phyloP scores from a whole-genome alignment of 2,329 filamentous ascomycete species.

The Paecilomyces sp. region DNA sequence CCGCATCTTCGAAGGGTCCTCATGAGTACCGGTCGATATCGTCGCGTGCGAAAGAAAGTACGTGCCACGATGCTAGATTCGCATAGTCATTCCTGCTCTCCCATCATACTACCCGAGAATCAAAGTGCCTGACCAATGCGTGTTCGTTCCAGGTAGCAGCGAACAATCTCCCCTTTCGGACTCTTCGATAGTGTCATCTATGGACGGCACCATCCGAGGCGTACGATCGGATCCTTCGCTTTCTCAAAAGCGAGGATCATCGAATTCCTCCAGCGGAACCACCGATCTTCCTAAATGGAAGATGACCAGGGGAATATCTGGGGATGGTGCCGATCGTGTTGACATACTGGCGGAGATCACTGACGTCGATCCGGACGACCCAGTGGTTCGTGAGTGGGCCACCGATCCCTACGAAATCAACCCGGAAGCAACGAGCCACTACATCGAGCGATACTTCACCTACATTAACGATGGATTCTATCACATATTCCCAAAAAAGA shows the following conservation, averaged over 20 bases:
- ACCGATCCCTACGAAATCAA: slow-evolving; percentile 50
- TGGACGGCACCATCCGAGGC: background rate
- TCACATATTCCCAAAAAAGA: slow-evolving; percentile 48
- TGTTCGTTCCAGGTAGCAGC: background rate
- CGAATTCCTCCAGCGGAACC: background rate
- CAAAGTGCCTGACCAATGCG: slow-evolving; percentile 15
- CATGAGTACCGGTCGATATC: slow-evolving; percentile 10
- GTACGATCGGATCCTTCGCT: background rate
- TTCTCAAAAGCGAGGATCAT: background rate
- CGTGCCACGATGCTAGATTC: slow-evolving; percentile 6
- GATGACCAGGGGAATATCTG: background rate
- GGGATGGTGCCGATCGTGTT: slow-evolving; percentile 13
- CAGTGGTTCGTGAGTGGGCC: slow-evolving; percentile 35
- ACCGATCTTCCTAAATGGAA: background rate
- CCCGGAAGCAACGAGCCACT: slow-evolving; percentile 42
- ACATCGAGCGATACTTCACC: slow-evolving; percentile 52
- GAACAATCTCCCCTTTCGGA: background rate
- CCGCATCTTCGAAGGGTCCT: slow-evolving; percentile 17
- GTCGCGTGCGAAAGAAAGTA: slow-evolving; percentile 15
- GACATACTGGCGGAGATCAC: slow-evolving; percentile 25
- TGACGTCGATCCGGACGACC: slow-evolving; percentile 20
- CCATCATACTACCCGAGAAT: background rate
- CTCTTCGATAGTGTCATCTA: background rate
- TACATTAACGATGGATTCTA: slow-evolving; percentile 49
- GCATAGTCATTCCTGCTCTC: slow-evolving; percentile 3